phyloP scores from a whole-genome alignment of 2,329 filamentous ascomycete genomes.

The Sphaerostilbella broomeana region DNA sequence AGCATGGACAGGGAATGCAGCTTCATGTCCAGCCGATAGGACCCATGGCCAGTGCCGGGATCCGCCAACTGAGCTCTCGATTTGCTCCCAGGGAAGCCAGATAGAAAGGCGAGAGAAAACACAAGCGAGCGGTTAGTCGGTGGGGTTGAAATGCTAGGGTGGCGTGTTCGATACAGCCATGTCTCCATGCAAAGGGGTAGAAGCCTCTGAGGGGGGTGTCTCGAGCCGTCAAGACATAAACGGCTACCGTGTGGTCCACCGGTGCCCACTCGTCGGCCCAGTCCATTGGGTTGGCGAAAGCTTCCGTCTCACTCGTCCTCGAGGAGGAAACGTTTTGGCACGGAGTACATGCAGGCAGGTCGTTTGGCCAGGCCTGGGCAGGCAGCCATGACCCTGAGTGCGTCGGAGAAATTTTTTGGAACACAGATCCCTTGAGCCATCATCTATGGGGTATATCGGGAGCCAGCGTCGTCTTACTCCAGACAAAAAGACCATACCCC shows the following conservation, averaged over 20 bases:
- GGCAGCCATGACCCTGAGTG: too few species aligned
- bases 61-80: slow-evolving; percentile 11
- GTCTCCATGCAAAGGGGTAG: neutral
- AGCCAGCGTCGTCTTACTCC: too few species aligned
- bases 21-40: slow-evolving; percentile 3
- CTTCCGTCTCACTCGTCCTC: neutral
- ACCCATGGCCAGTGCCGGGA: slow-evolving; percentile 16
- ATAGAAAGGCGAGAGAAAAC: slow-evolving; percentile 28
- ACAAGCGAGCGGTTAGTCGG: slow-evolving; percentile 17
- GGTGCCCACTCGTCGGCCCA: slow-evolving; percentile 6
- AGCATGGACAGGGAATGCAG: slow-evolving; percentile 10
- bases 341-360: too few species aligned
- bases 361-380: too few species aligned
- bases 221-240: slow-evolving; percentile 5
- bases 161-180: too few species aligned
- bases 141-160: slow-evolving; percentile 5
- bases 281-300: slow-evolving; percentile 4
- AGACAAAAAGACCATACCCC: too few species aligned
- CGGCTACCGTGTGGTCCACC: slow-evolving; percentile 8
- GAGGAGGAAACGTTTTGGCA: too few species aligned
- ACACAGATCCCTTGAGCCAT: too few species aligned
- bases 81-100: slow-evolving; percentile 21
- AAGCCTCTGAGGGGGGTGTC: neutral
- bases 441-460: too few species aligned
- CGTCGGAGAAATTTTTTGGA: too few species aligned